Evolutionary conservation across 495 filamentous ascomycete genomes (phyloP).

Genomic region (Aspergillus avenaceus): DNA sequence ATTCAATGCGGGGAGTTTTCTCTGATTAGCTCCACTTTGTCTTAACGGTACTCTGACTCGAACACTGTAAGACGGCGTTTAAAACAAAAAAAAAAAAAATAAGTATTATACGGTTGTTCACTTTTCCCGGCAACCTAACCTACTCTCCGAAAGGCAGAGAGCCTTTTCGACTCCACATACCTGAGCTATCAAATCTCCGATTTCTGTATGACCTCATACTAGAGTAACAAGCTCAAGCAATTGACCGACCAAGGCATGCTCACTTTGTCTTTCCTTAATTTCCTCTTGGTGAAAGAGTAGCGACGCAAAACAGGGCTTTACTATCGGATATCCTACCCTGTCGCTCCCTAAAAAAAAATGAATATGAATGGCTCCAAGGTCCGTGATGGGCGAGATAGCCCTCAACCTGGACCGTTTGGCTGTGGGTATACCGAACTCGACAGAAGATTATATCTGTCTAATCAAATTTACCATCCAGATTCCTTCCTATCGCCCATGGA

Average conservation of each 20-base stretch:
- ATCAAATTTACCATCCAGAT: slow-evolving; percentile 27
- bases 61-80: neutral
- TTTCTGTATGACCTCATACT: neutral
- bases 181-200: neutral
- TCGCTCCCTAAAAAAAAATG: slow-evolving; percentile 24
- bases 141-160: neutral
- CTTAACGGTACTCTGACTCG: slow-evolving; percentile 5
- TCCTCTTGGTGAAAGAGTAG: slow-evolving; percentile 27
- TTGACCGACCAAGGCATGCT: slow-evolving; percentile 31
- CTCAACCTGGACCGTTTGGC: slow-evolving; percentile 51
- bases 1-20: slow-evolving; percentile 15
- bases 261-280: slow-evolving; percentile 16
- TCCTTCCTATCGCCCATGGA: slow-evolving; percentile 45
- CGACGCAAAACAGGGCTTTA: slow-evolving; percentile 9
- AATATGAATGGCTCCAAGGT: slow-evolving; percentile 29
- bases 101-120: slow-evolving; percentile 1
- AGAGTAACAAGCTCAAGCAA: neutral
- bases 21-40: slow-evolving; percentile 5
- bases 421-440: slow-evolving; percentile 41
- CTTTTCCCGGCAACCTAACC: neutral
- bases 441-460: slow-evolving; percentile 11
- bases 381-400: slow-evolving; percentile 26
- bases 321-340: neutral
- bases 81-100: too few species aligned
- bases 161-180: slow-evolving; percentile 2